Percentiles rank a stretch among this genome's conserved stretches.
These are phyloP conservation scores for Zoysia matrella DNA, from an alignment of 202 grass and related monocot species.

Conservation along the genomic window DNA sequence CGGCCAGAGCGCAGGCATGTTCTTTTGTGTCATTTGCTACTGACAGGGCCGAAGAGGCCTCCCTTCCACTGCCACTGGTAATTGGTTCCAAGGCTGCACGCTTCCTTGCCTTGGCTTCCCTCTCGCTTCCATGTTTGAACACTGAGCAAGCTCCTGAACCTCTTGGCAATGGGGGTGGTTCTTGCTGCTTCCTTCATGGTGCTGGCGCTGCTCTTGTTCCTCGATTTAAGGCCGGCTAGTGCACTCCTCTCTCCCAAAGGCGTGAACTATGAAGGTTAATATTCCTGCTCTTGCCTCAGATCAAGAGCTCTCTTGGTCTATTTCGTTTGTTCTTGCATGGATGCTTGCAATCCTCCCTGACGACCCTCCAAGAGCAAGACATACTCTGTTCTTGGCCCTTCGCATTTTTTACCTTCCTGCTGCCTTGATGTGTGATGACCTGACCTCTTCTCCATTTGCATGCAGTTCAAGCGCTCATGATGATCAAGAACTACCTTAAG, in stretches of 20 bases:
- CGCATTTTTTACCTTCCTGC: slow-evolving; percentile 3
- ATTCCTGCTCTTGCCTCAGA: slow-evolving; percentile 12
- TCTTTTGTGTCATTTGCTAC: slow-evolving; percentile 90
- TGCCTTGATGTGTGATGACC: slow-evolving; percentile 25
- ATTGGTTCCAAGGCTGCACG: slow-evolving; percentile 57
- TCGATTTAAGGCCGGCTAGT: slow-evolving; percentile 41
- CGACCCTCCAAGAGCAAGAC: slow-evolving; percentile 30
- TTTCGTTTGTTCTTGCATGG: slow-evolving; percentile 11
- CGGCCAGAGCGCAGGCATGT: slow-evolving; percentile 69
- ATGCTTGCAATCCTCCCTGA: slow-evolving; percentile 38
- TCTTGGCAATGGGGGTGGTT: slow-evolving; percentile 66
- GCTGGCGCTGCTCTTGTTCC: slow-evolving; percentile 49
- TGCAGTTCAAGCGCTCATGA: slow-evolving; percentile 88
- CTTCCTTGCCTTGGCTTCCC: slow-evolving; percentile 62
- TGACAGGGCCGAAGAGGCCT: slow-evolving; percentile 56
- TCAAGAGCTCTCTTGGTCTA: slow-evolving; percentile 17
- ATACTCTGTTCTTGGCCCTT: slow-evolving; percentile 22
- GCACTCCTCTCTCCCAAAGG: slow-evolving; percentile 90
- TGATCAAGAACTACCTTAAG: slow-evolving; percentile 80
- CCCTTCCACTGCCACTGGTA: slow-evolving; percentile 42
- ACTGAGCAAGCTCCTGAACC: slow-evolving; percentile 39
- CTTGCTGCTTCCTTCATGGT: slow-evolving; percentile 43
- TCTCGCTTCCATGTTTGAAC: slow-evolving; percentile 62
- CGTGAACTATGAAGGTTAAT: slow-evolving; percentile 77
- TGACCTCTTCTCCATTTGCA: slow-evolving; percentile 28